A percentile compares a stretch with the other conserved stretches of the same genome.
Conservation (phyloP, 2,329 filamentous ascomycete species). For the Scedosporium boydii region DNA sequence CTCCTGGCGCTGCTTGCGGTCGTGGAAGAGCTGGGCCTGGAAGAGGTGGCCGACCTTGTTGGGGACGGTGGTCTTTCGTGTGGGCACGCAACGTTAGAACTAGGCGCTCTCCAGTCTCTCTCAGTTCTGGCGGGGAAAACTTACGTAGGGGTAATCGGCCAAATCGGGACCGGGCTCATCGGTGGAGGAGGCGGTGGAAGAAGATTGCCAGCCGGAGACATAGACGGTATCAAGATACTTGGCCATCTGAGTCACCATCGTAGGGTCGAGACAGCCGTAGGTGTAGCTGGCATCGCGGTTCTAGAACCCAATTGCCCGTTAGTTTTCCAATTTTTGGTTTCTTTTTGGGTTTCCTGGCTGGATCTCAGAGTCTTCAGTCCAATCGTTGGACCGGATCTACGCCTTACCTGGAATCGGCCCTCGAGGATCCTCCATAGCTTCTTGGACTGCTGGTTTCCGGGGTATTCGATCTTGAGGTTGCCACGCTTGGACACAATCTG, state of each 20-base stretch:
- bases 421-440: conserved; percentile 93
- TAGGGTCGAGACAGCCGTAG: conserved; percentile 94
- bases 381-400: not conserved
- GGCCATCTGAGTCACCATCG: conserved; percentile 98
- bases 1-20: conserved; percentile 97
- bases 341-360: not conserved
- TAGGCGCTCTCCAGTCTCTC: not conserved
- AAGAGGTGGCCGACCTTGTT: conserved; percentile 98
- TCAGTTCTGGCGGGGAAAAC: conserved; percentile 17
- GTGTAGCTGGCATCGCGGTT: conserved; percentile 82
- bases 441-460: conserved; percentile 80
- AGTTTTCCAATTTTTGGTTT: conserved; percentile 1
- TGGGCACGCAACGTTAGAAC: not conserved
- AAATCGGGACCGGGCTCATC: conserved; percentile 97
- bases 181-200: conserved; percentile 86
- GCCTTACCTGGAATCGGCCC: conserved; percentile 66
- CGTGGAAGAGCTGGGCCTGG: conserved; percentile 98
- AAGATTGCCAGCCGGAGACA: conserved; percentile 98
- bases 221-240: conserved; percentile 98
- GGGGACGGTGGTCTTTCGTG: conserved; percentile 75
- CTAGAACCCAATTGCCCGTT: conserved; percentile 30
- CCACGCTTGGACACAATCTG: conserved; percentile 95
- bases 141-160: conserved; percentile 88
- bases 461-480: conserved; percentile 81
- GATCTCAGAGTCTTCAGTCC: not conserved